Conservation (phyloP, 768 basidiomycete species). For the Hygrophoropsis aurantiaca region DNA sequence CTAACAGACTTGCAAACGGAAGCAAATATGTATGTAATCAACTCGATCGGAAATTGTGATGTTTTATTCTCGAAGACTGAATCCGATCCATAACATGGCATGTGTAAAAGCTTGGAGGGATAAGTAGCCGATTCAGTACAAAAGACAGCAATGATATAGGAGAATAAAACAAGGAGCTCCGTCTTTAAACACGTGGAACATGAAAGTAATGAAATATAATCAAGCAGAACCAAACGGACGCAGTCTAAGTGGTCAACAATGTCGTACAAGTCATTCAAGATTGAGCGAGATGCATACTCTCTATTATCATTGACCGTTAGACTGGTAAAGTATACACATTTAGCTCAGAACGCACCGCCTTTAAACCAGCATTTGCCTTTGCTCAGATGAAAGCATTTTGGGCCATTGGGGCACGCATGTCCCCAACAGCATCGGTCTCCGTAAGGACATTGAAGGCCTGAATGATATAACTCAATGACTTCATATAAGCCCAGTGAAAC, state of each 20-base stretch:
- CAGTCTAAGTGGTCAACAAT: conserved; percentile 20
- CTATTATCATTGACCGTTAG: conserved; percentile 18
- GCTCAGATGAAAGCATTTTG: conserved; percentile 62
- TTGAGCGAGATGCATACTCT: conserved; percentile 39
- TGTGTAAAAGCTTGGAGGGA: conserved; percentile 9
- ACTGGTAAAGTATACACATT: neutral
- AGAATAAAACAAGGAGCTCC: conserved; percentile 1
- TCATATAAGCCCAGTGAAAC: neutral
- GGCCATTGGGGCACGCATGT: conserved; percentile 79
- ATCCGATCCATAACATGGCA: conserved; percentile 8
- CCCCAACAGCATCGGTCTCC: conserved; percentile 82
- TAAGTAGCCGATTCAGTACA: too few species aligned
- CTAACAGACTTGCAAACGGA: too few species aligned
- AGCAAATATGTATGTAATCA: too few species aligned
- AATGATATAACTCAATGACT: too few species aligned
- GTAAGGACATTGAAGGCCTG: conserved; percentile 74
- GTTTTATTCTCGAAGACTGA: too few species aligned
- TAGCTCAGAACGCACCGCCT: conserved; percentile 46
- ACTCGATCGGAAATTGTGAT: conserved; percentile 16
- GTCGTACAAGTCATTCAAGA: conserved; percentile 9
- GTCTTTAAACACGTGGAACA: too few species aligned
- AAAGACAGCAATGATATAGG: conserved; percentile 23
- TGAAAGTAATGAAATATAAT: too few species aligned
- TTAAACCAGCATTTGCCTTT: conserved; percentile 91
- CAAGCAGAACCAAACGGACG: too few species aligned